Evolutionary conservation across 345 rosid species (phyloP).

Genomic region (Linum usitatissimum): DNA sequence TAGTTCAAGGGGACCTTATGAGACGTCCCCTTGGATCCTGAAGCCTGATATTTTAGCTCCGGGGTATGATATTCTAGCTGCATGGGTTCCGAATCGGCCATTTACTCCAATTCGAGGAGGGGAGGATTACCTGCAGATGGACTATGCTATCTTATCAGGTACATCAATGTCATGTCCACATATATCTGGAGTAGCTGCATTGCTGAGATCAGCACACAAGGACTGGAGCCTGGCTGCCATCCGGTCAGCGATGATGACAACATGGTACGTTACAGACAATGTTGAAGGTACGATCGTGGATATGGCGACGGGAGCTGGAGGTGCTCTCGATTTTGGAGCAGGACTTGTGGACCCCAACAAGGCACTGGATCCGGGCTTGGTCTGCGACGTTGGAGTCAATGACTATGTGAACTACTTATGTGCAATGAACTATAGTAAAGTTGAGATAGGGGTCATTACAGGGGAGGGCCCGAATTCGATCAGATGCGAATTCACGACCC

Average conservation of each 20-base stretch:
- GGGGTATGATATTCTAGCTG: constrained; percentile 32
- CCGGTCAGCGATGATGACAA: constrained; percentile 43
- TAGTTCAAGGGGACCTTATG: constrained; percentile 34
- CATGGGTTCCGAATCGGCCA: constrained; percentile 34
- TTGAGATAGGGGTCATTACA: constrained; percentile 23
- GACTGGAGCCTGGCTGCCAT: constrained; percentile 39
- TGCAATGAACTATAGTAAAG: constrained; percentile 26
- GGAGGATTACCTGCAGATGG: constrained; percentile 25
- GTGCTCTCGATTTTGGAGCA: constrained; percentile 39
- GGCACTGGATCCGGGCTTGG: constrained; percentile 37
- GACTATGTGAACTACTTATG: constrained; percentile 30
- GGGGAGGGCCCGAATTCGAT: constrained; percentile 21
- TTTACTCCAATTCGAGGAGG: constrained; percentile 13
- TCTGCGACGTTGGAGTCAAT: constrained; percentile 26
- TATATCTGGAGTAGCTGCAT: constrained; percentile 25
- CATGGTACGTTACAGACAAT: constrained; percentile 21
- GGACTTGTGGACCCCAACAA: constrained; percentile 35
- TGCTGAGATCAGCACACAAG: constrained; percentile 28
- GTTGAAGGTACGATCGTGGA: constrained; percentile 20
- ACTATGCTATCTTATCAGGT: constrained; percentile 24
- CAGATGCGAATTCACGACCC: constrained; percentile 16
- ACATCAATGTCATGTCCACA: constrained; percentile 41
- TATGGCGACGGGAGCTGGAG: constrained; percentile 21
- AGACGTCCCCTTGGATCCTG: constrained; percentile 31
- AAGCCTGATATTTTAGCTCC: constrained; percentile 42